phyloP scores from a whole-genome alignment of 345 rosid species.

The Cardamine occulta region DNA sequence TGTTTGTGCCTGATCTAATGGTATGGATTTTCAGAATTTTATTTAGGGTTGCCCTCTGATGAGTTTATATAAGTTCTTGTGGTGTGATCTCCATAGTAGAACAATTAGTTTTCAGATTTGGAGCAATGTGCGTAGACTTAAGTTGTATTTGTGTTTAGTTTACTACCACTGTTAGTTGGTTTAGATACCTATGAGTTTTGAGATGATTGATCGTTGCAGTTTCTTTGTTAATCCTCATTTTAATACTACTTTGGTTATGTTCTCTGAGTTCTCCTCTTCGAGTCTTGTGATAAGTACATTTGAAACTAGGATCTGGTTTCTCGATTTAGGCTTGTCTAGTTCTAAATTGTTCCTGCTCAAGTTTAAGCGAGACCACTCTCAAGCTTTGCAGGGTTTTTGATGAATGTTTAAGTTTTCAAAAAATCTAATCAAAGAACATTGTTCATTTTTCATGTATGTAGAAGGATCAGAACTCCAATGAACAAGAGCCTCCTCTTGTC shows the following conservation, averaged over 20 bases:
- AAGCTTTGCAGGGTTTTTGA: slow-evolving; percentile 15
- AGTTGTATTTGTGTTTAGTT: slow-evolving; percentile 6
- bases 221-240: neutral
- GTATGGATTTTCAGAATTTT: neutral
- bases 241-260: neutral
- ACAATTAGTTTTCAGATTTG: slow-evolving; percentile 21
- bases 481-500: slow-evolving; percentile 66
- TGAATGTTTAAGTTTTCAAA: slow-evolving; percentile 4
- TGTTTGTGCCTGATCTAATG: neutral
- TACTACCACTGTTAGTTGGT: neutral
- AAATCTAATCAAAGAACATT: slow-evolving; percentile 6
- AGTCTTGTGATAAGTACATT: neutral
- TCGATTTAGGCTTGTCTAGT: neutral
- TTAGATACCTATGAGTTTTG: neutral
- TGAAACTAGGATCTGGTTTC: slow-evolving; percentile 25
- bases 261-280: neutral
- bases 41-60: slow-evolving; percentile 9
- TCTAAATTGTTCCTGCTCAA: no score
- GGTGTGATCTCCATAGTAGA: neutral
- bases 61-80: neutral
- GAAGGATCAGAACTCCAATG: slow-evolving; percentile 78
- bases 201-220: slow-evolving; percentile 2
- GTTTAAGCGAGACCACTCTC: neutral
- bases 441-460: slow-evolving; percentile 46
- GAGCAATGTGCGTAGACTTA: slow-evolving; percentile 17